Evolutionary conservation across 768 basidiomycete genomes (phyloP), one percentile per base, ranked within the genome.

Genomic region (Lentinula edodes): DNA sequence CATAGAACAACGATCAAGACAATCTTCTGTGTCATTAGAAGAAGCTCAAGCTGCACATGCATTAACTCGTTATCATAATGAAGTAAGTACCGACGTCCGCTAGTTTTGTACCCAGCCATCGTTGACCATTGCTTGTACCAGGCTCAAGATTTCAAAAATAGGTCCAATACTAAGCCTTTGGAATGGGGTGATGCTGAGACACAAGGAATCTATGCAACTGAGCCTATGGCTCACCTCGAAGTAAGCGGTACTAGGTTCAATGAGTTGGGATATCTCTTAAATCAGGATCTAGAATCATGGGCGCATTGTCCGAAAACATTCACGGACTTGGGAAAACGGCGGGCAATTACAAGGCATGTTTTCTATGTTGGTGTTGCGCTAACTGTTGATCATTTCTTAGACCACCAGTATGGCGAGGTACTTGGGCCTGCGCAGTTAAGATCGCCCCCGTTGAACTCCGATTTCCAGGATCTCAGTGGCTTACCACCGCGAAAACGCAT

Each of bases 401-500:
- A 78, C 62, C 69, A 70, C 52, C 77, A 77, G 63, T 82, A 82
- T 67, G 66, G 75, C 54, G 81, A 83, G 73, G 81, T 83, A 67
- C 65, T 58, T 45, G 56, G 56, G 15, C 56, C 56, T 18, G 65
- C n/a, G 34, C 63, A 60, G 34, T 20, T 55, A 55, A 42, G 50
- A 34, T 61, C 63, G 42, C 56, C 63, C 41, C 23, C 59, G 34
- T 13, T 65, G 60, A 63, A 63, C 64, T 45, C 65, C 58, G 64
- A 64, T 58, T 63, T 74, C 52, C 76, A 84, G 74, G 83, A 85
- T 64, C 75, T 85, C 64, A 71, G 82, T 62, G 76, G 75, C 45
- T 68, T 85, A 46, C 82, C 81, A 51, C 84, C 86, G 16, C 79
- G 87, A 68, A 88, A 88, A 73, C 83, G 87, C 59, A 74, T 81